Base-by-base conservation (phyloP, 2,329 filamentous ascomycete genomes). In the Atkinsonella texensis region DNA sequence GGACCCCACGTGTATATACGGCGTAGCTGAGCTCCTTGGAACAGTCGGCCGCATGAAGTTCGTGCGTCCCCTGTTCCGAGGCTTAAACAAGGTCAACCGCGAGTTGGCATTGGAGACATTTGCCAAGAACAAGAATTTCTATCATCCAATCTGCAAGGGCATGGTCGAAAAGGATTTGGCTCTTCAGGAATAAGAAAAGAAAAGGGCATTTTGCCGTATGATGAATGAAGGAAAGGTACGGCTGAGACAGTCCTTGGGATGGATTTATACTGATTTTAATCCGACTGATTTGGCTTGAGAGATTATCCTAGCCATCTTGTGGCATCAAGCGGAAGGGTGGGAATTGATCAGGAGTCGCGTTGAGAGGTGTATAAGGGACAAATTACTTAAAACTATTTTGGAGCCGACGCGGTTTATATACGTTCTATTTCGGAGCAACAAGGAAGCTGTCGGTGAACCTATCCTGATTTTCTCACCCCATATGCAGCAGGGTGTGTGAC, bases 1-100 rank as follows among this genome's bases (percentile, higher is more conserved):
- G 52, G 87, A 89, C 60, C 68, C 76, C 49, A 78, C 74, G 52
- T 79, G 85, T 39, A 88, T 91, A 61, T 65, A 80, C 54, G 83
- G 84, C 1, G 81, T 88, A 0, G 82, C 85, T 1, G 80, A 87
- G 53, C 73, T 96, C 51, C 73, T 97, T 40, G 87, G 87, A 33
- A 76, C 77, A 49, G 89, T 96, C 23, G 93, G 93, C 12, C 76
- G 93, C 52, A 97, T 98, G 93, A 97, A 97, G 77, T 97, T 91
- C 68, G 91, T 97, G 53, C 76, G 91, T 46, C 89, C 91, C 20
- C 70, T 97, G 62, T 96, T 85, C 71, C 78, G 85, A 55, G 77
- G 80, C 48, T 71, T 98, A 58, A 84, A 85, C 62, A 81, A 83
- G 65, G 80, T 87, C 40, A 84, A 96, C 69, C 74, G 80, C 46